These are phyloP conservation scores for Huntiella decipiens DNA, from an alignment of 2,329 filamentous ascomycete genomes.

Conservation along the genomic window DNA sequence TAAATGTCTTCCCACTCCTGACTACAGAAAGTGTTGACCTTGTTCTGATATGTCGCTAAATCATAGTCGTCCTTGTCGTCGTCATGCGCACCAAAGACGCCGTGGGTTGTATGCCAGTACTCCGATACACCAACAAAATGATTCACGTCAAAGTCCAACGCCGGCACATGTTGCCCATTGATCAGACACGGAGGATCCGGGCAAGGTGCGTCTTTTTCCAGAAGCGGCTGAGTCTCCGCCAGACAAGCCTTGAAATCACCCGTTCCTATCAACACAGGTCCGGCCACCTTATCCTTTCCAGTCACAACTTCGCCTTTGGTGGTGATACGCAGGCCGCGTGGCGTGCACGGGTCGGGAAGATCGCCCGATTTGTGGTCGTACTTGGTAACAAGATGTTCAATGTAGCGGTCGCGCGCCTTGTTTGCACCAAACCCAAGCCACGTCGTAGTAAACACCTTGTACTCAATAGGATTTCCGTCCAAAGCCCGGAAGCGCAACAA, in stretches of 20 bases:
- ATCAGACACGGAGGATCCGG: conserved; percentile 69
- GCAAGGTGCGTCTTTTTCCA: conserved; percentile 79
- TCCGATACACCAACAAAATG: conserved; percentile 96
- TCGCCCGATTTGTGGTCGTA: conserved; percentile 43
- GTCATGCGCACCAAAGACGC: conserved; percentile 46
- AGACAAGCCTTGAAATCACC: conserved; percentile 77
- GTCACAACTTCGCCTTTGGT: conserved; percentile 43
- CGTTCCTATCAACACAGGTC: conserved; percentile 51
- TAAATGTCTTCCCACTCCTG: conserved; percentile 66
- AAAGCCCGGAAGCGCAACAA: conserved; percentile 68
- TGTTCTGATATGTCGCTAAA: conserved; percentile 67
- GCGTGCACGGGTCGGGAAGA: conserved; percentile 80
- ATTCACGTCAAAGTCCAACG: conserved; percentile 92
- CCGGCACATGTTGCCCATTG: conserved; percentile 79
- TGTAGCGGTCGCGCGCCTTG: conserved; percentile 67
- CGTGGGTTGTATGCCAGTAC: conserved; percentile 97
- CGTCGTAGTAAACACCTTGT: conserved; percentile 83
- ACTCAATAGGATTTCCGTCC: conserved; percentile 58
- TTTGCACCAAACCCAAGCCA: conserved; percentile 98
- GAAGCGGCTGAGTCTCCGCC: conserved; percentile 59
- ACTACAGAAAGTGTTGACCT: conserved; percentile 69
- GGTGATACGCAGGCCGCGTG: conserved; percentile 53
- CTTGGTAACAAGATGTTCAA: conserved; percentile 54
- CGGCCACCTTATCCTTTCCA: conserved; percentile 19
- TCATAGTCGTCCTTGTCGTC: conserved; percentile 42